Conservation (phyloP, 1,139 yeast genomes). For the Lodderomyces pseudojiufengensis region DNA sequence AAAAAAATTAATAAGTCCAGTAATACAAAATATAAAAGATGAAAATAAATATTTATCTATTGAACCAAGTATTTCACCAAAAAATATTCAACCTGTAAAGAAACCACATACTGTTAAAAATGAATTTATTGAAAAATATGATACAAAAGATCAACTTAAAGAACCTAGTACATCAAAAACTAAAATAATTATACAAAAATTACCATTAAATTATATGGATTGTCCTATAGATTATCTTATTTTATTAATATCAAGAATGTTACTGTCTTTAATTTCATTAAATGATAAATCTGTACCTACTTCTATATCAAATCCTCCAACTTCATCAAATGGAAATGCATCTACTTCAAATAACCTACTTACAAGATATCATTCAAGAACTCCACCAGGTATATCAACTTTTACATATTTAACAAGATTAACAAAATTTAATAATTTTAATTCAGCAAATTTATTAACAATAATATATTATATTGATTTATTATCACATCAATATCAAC, state of each 20-base stretch:
- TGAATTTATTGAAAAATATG: not conserved
- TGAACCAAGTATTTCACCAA: no score
- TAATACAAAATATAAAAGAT: no score
- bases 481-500: constrained; percentile 68
- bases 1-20: not conserved
- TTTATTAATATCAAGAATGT: constrained; percentile 72
- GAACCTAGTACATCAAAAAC: not conserved
- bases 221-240: constrained; percentile 73
- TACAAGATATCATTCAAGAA: constrained; percentile 88
- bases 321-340: constrained; percentile 1
- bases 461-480: constrained; percentile 87
- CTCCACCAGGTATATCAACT: constrained; percentile 86
- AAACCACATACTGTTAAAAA: not conserved
- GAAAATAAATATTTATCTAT: no score
- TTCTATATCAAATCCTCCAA: constrained; percentile 27
- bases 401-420: constrained; percentile 73
- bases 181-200: constrained; percentile 9
- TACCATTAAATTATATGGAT: constrained; percentile 60
- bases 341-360: constrained; percentile 31
- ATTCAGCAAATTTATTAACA: constrained; percentile 74
- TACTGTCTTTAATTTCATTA: constrained; percentile 62
- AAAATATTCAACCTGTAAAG: no score
- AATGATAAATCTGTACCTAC: constrained; percentile 57
- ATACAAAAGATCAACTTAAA: not conserved
- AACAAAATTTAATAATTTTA: constrained; percentile 79